Evolutionary conservation across 768 basidiomycete species (phyloP).

Genomic region (Boletus fagicola): DNA sequence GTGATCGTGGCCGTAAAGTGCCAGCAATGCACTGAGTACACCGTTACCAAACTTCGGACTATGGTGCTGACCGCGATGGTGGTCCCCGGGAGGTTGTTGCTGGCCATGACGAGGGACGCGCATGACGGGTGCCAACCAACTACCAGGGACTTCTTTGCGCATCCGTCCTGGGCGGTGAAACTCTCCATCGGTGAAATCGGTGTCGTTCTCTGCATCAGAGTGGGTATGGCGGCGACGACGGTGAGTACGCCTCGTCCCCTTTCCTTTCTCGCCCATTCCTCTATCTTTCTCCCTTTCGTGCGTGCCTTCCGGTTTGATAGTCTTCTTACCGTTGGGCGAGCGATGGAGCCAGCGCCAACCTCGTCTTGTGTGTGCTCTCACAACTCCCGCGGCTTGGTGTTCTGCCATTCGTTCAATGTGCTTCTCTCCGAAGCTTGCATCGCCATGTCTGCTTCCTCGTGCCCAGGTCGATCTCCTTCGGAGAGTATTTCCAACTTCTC

Average conservation of each 20-base stretch:
- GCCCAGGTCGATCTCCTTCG: constrained; percentile 21
- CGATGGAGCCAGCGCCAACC: constrained; percentile 23
- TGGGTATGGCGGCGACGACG: constrained; percentile 3
- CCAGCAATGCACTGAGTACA: constrained; percentile 63
- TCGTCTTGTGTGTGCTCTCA: constrained; percentile 43
- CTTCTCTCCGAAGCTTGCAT: constrained; percentile 5
- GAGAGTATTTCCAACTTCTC: not conserved
- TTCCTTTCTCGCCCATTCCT: constrained; percentile 8
- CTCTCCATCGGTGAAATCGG: not conserved
- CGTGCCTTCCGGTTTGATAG: not conserved
- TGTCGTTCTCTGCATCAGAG: constrained; percentile 13
- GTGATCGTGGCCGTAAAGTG: constrained; percentile 48
- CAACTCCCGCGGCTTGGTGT: constrained; percentile 41
- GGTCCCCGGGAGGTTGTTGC: constrained; percentile 7
- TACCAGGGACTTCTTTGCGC: constrained; percentile 19
- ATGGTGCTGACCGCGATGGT: constrained; percentile 1
- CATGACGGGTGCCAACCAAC: constrained; percentile 16
- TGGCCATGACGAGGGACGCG: constrained; percentile 1
- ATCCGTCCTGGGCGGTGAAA: constrained; percentile 5
- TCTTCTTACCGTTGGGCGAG: not conserved
- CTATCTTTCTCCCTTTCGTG: not conserved
- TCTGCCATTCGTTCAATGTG: constrained; percentile 32
- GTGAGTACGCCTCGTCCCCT: not conserved
- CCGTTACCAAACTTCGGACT: constrained; percentile 41
- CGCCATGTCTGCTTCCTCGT: constrained; percentile 8